Conservation (phyloP, 164 flowering plant genomes). For the Stephania yunnanensis region DNA sequence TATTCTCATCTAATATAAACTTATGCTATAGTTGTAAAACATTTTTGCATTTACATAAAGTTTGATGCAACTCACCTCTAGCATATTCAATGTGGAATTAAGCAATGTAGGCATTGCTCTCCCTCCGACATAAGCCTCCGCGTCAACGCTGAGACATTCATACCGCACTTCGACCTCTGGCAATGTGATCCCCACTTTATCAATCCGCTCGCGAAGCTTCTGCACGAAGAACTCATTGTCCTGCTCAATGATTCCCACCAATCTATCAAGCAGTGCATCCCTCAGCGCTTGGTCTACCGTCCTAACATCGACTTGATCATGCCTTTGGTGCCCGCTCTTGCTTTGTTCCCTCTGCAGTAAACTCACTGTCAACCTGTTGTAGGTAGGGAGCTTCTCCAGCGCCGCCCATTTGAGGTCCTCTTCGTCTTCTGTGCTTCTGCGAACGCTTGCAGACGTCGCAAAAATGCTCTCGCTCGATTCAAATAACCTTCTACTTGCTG, state of each 20-base stretch:
- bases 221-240: conserved; percentile 49
- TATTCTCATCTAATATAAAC: background rate
- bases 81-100: conserved; percentile 8
- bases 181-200: conserved; percentile 18
- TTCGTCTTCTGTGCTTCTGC: conserved; percentile 41
- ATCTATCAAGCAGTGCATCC: conserved; percentile 32
- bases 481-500: conserved; percentile 21
- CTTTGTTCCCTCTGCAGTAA: conserved; percentile 17
- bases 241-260: conserved; percentile 34
- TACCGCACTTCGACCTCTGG: conserved; percentile 16
- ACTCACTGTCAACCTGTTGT: conserved; percentile 34
- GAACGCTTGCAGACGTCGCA: conserved; percentile 7
- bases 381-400: conserved; percentile 55
- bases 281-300: conserved; percentile 27
- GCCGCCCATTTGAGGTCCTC: conserved; percentile 68
- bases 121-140: conserved; percentile 15
- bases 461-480: conserved; percentile 21
- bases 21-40: background rate
- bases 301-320: conserved; percentile 29
- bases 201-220: conserved; percentile 42
- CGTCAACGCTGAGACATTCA: conserved; percentile 13
- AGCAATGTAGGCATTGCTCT: conserved; percentile 15
- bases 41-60: background rate
- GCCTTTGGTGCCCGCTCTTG: conserved; percentile 17
- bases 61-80: conserved; percentile 6